These are phyloP conservation scores for Rubia yunnanensis DNA, from an alignment of 257 asterid genomes.

Conservation along the genomic window DNA sequence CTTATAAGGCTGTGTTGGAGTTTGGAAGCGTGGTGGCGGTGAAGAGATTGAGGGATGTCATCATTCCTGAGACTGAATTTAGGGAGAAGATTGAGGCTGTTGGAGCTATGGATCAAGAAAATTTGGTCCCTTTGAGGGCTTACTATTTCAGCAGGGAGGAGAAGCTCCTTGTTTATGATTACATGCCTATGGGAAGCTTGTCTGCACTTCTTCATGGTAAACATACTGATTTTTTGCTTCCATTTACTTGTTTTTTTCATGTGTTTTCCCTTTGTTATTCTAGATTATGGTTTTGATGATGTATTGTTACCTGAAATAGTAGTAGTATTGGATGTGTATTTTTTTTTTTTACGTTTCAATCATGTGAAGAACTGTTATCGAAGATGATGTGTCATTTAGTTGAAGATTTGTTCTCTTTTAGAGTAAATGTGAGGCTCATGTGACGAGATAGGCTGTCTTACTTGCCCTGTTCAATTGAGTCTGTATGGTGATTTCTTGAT, in stretches of 20 bases:
- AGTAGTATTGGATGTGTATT: not conserved
- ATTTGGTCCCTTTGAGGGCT: constrained; percentile 78
- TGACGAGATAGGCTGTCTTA: not conserved
- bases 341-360: not conserved
- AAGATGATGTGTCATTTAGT: not conserved
- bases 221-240: not conserved
- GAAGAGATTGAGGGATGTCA: constrained; percentile 81
- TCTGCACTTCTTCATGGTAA: constrained; percentile 86
- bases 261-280: not conserved
- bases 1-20: constrained; percentile 86
- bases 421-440: not conserved
- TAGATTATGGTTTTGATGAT: not conserved
- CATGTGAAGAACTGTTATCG: not conserved
- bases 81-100: constrained; percentile 62
- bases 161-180: constrained; percentile 82
- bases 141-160: constrained; percentile 78
- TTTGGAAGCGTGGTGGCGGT: constrained; percentile 73
- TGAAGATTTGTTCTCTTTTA: not conserved
- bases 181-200: constrained; percentile 86
- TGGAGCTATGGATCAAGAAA: constrained; percentile 69
- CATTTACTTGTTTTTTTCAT: not conserved
- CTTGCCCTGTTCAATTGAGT: not conserved
- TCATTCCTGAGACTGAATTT: constrained; percentile 45
- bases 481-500: not conserved
- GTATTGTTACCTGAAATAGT: not conserved